phyloP scores from a whole-genome alignment of 352 stramenopile species.

The Aphanomyces astaci region DNA sequence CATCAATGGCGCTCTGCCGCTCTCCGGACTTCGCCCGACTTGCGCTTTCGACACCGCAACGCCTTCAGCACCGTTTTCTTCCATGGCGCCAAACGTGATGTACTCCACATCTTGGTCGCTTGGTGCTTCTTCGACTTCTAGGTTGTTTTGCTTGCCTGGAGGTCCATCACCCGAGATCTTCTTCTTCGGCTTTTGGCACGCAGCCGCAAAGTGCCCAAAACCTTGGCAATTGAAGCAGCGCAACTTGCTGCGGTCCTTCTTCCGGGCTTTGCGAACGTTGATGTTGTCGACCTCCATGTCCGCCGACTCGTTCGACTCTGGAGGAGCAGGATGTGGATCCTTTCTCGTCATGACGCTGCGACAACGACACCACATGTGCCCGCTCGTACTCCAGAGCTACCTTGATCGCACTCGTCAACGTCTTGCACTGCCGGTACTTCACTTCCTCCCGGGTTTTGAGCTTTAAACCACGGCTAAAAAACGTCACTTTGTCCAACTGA shows the following conservation, averaged over 20 bases:
- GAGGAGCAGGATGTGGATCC: background rate
- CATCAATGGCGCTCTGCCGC: too few relatives aligned
- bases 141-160: background rate
- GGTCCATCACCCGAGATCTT: background rate
- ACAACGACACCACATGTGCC: constrained; percentile 8
- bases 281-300: background rate
- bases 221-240: background rate
- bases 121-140: background rate
- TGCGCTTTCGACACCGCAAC: background rate
- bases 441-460: constrained; percentile 24
- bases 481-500: constrained; percentile 28
- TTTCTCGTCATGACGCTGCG: background rate
- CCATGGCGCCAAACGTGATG: background rate
- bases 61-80: background rate
- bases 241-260: background rate
- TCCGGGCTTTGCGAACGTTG: background rate
- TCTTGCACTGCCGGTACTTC: constrained; percentile 26
- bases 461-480: constrained; percentile 24
- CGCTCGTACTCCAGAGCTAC: constrained; percentile 27
- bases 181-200: background rate
- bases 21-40: too few relatives aligned
- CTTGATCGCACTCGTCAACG: constrained; percentile 20
- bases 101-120: background rate
- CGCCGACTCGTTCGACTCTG: background rate
- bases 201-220: background rate